A percentile compares a stretch with the other conserved stretches of the same genome.
Evolutionary conservation across 129 eudicot species (phyloP).

Genomic region (Logfia minima): DNA sequence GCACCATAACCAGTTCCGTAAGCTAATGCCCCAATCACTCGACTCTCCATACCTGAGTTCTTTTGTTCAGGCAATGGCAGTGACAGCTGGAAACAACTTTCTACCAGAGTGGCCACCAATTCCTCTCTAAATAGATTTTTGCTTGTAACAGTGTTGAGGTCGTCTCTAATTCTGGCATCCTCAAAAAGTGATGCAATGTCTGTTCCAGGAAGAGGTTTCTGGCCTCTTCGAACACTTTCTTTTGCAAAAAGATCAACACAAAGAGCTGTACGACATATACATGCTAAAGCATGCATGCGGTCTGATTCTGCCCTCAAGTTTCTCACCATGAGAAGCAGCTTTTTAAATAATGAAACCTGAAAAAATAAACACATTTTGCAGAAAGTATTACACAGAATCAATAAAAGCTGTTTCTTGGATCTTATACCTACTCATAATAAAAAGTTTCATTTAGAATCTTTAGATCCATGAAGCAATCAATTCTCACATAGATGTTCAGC

Average conservation of each 20-base stretch:
- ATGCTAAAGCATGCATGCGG: constrained; percentile 98
- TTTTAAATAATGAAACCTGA: constrained; percentile 86
- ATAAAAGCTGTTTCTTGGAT: constrained; percentile 13
- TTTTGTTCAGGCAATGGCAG: constrained; percentile 93
- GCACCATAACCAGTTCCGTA: constrained; percentile 99
- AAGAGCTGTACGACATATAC: constrained; percentile 94
- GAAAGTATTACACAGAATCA: constrained; percentile 10
- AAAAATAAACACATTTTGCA: constrained; percentile 6
- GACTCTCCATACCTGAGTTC: constrained; percentile 90
- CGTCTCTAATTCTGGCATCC: constrained; percentile 75
- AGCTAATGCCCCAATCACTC: constrained; percentile 99
- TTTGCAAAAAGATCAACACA: constrained; percentile 95
- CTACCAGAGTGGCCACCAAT: constrained; percentile 90
- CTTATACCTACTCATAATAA: neutral
- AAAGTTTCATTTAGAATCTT: neutral
- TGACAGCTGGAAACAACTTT: constrained; percentile 95
- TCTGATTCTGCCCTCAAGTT: constrained; percentile 97
- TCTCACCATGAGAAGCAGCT: constrained; percentile 94
- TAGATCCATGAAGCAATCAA: neutral
- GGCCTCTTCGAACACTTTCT: constrained; percentile 95
- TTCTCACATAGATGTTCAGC: neutral
- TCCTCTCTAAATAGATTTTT: constrained; percentile 96
- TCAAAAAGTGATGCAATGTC: constrained; percentile 95
- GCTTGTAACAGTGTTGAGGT: constrained; percentile 78
- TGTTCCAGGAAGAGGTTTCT: constrained; percentile 94